Conservation (phyloP, 495 filamentous ascomycete species). For the Penicillium macrosclerotiorum region DNA sequence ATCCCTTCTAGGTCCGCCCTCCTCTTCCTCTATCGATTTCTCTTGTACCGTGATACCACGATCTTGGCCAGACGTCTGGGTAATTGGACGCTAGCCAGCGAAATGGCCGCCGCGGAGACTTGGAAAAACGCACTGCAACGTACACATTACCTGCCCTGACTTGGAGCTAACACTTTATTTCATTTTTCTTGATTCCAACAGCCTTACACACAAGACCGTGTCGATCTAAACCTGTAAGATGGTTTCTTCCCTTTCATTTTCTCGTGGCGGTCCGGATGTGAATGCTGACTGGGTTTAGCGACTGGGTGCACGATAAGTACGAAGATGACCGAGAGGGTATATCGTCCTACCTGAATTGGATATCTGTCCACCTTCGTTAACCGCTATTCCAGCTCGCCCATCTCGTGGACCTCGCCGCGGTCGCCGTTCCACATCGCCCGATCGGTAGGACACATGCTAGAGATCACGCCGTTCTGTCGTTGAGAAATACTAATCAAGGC, state of each 20-base stretch:
- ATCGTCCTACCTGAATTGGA: conserved; percentile 31
- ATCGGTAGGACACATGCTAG: conserved; percentile 41
- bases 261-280: conserved; percentile 2
- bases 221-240: conserved; percentile 55
- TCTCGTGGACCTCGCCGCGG: conserved; percentile 40
- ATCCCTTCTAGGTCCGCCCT: conserved; percentile 39
- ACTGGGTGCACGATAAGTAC: conserved; percentile 90
- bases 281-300: conserved; percentile 47
- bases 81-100: conserved; percentile 31
- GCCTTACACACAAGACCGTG: conserved; percentile 54
- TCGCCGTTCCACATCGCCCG: conserved; percentile 47
- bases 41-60: conserved; percentile 38
- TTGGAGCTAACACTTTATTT: conserved; percentile 55
- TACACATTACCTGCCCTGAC: conserved; percentile 46
- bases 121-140: conserved; percentile 37
- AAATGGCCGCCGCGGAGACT: conserved; percentile 30
- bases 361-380: conserved; percentile 9
- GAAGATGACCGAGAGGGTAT: conserved; percentile 60
- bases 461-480: conserved; percentile 1
- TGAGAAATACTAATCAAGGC: conserved; percentile 10
- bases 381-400: conserved; percentile 36
- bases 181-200: conserved; percentile 48
- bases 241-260: neutral
- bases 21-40: conserved; percentile 38
- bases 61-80: conserved; percentile 34